Evolutionary conservation across 78 protist species (phyloP).

Genomic region (slime mould (Dictyostelium discoideum)): DNA sequence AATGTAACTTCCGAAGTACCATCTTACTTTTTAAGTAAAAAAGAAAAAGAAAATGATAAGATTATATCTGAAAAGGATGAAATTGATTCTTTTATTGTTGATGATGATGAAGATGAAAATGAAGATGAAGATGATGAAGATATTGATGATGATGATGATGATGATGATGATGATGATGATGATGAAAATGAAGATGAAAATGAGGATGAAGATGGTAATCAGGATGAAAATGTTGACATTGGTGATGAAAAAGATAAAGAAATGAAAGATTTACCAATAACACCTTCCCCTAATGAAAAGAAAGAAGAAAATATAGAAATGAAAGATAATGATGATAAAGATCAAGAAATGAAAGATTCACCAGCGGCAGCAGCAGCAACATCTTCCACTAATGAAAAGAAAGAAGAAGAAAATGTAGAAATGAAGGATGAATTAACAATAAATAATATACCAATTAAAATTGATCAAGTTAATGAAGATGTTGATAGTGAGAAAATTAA

Average conservation of each 20-base stretch:
- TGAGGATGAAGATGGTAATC: not conserved
- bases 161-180: not conserved
- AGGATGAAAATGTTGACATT: not conserved
- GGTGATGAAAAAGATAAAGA: constrained; percentile 10
- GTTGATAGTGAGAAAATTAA: not conserved
- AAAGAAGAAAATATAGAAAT: not conserved
- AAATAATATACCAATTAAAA: not conserved
- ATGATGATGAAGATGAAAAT: constrained; percentile 23
- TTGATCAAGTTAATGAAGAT: not conserved
- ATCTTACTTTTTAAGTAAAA: constrained; percentile 36
- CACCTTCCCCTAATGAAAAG: not conserved
- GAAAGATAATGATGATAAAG: no score
- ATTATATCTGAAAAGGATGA: not conserved
- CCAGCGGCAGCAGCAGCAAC: not conserved
- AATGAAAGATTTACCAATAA: not conserved
- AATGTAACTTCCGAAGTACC: constrained; percentile 74
- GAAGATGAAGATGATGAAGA: constrained; percentile 19
- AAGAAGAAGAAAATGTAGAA: not conserved
- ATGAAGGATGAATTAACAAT: not conserved
- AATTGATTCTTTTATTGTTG: not conserved
- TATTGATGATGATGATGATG: not conserved
- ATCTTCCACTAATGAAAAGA: not conserved
- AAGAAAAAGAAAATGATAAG: constrained; percentile 21
- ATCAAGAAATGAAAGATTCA: not conserved
- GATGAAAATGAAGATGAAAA: not conserved